Evolutionary conservation across 495 filamentous ascomycete species (phyloP).

Genomic region (Xylaria telfairii): DNA sequence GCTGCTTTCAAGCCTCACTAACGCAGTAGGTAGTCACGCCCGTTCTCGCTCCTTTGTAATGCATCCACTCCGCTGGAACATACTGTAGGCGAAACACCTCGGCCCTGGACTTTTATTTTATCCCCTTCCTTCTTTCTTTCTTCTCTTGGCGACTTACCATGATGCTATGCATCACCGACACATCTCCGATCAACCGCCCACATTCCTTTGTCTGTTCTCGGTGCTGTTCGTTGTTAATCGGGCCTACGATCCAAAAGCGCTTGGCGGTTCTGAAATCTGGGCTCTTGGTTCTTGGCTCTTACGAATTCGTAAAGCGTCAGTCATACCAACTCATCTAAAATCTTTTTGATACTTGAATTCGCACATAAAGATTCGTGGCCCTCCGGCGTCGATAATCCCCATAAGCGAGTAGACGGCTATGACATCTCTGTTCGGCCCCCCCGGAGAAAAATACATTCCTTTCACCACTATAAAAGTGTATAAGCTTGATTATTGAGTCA

Average conservation of each 20-base stretch:
- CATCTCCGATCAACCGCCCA: neutral
- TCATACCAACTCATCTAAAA: neutral
- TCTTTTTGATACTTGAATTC: neutral
- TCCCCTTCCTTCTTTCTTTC: neutral
- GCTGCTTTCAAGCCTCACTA: slow-evolving; percentile 17
- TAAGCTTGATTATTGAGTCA: slow-evolving; percentile 34
- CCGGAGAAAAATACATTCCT: slow-evolving; percentile 8
- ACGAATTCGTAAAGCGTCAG: slow-evolving; percentile 1
- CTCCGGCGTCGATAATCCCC: neutral
- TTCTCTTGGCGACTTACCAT: neutral
- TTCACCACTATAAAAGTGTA: slow-evolving; percentile 24
- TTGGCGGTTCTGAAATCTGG: neutral
- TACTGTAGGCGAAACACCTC: neutral
- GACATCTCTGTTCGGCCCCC: neutral
- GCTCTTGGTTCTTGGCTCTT: neutral
- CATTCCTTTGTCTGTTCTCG: slow-evolving; percentile 2
- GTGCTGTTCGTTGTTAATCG: neutral
- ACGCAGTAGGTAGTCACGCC: neutral
- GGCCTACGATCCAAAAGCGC: neutral
- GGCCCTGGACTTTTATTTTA: neutral
- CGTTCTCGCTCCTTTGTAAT: neutral
- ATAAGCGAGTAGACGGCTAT: neutral
- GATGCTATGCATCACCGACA: neutral
- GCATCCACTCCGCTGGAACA: neutral
- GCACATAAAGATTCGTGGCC: neutral